Evolutionary conservation across 768 basidiomycete species (phyloP).

Genomic region (Clavulina sp.): DNA sequence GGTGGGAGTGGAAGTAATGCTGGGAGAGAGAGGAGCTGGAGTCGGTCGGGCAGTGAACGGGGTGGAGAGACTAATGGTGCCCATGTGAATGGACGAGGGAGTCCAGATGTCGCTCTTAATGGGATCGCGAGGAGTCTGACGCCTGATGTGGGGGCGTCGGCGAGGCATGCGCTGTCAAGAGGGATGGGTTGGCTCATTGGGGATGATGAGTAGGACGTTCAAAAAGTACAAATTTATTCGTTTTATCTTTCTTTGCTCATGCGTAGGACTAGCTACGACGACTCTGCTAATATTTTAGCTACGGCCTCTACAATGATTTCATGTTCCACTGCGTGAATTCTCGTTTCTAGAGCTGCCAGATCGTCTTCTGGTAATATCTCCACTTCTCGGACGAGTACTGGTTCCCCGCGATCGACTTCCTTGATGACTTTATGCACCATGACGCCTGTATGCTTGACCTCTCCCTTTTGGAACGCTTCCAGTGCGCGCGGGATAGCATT

Average conservation of each 20-base stretch:
- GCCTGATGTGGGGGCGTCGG: conserved; percentile 55
- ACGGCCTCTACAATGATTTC: conserved; percentile 81
- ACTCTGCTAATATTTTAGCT: conserved; percentile 38
- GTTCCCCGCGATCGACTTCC: conserved; percentile 85
- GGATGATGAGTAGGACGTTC: conserved; percentile 27
- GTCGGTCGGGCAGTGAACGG: too few relatives aligned
- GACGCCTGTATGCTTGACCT: conserved; percentile 59
- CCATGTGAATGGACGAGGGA: conserved; percentile 18
- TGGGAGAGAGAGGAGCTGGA: too few relatives aligned
- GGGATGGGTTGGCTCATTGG: conserved; percentile 96
- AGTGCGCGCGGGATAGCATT: conserved; percentile 78
- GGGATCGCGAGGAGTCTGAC: conserved; percentile 27
- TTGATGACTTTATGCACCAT: conserved; percentile 93
- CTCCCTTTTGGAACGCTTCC: conserved; percentile 71
- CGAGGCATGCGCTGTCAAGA: conserved; percentile 61
- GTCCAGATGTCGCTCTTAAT: too few relatives aligned
- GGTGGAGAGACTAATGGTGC: conserved; percentile 25
- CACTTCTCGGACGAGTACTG: conserved; percentile 65
- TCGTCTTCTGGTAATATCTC: conserved; percentile 54
- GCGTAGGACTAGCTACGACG: not conserved
- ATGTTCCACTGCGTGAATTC: conserved; percentile 76
- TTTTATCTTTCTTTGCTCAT: not conserved
- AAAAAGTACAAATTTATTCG: not conserved
- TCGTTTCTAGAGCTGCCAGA: conserved; percentile 50
- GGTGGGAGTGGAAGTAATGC: too few relatives aligned